These are phyloP conservation scores for Pilasporangium apinafurcum DNA, from an alignment of 352 stramenopile species.

Conservation along the genomic window DNA sequence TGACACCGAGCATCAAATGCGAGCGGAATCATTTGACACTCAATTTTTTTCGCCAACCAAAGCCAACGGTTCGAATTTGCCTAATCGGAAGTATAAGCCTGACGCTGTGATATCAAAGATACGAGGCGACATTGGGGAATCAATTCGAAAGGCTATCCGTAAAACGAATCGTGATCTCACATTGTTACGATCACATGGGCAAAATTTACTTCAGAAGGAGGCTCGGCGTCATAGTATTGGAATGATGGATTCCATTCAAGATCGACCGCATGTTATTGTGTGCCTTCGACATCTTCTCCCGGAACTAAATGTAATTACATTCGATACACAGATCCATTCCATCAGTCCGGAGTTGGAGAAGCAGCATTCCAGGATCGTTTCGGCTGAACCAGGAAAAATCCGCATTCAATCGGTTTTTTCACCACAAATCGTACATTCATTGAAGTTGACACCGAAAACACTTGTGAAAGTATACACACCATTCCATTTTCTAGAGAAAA, in stretches of 20 bases:
- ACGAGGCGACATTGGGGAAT: slow-evolving; percentile 45
- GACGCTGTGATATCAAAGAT: slow-evolving; percentile 33
- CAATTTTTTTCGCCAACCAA: slow-evolving; percentile 58
- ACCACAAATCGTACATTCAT: slow-evolving; percentile 10
- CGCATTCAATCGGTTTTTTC: slow-evolving; percentile 31
- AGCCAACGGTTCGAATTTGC: too few species aligned
- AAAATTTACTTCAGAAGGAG: slow-evolving; percentile 38
- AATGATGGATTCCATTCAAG: slow-evolving; percentile 34
- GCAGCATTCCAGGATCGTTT: slow-evolving; percentile 5
- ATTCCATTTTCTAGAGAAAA: slow-evolving; percentile 42
- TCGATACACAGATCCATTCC: slow-evolving; percentile 26
- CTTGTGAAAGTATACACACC: slow-evolving; percentile 46
- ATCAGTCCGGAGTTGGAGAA: slow-evolving; percentile 10
- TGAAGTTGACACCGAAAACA: slow-evolving; percentile 19
- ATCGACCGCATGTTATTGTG: slow-evolving; percentile 31
- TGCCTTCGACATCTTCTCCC: slow-evolving; percentile 3
- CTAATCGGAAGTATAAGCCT: slow-evolving; percentile 5
- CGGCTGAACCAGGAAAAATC: not conserved
- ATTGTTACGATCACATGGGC: slow-evolving; percentile 38
- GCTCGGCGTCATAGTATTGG: slow-evolving; percentile 4
- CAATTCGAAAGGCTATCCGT: slow-evolving; percentile 42
- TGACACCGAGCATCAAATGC: slow-evolving; percentile 57
- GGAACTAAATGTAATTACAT: slow-evolving; percentile 17
- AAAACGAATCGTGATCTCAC: slow-evolving; percentile 56
- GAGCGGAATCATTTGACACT: slow-evolving; percentile 38